Conservation (phyloP, 2,329 filamentous ascomycete species). For the Fusarium armeniacum region DNA sequence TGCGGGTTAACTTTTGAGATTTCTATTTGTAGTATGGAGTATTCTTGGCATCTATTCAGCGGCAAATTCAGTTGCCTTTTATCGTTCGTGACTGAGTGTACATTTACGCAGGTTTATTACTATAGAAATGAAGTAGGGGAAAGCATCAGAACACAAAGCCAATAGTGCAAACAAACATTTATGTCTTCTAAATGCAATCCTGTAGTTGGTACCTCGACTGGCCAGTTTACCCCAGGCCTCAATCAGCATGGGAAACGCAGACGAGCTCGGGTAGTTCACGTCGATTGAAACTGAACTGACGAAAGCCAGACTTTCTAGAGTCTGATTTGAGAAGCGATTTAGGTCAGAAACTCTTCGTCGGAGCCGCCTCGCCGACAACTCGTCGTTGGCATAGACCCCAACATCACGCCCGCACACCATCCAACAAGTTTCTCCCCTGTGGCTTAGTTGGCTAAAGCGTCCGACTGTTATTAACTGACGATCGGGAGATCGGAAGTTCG, state of each 20-base stretch:
- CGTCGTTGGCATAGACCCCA: not conserved
- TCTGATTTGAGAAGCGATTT: not conserved
- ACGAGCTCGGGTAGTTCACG: not conserved
- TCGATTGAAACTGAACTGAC: not conserved
- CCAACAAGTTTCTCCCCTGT: slow-evolving; percentile 38
- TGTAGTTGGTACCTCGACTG: not conserved
- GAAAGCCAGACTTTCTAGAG: not conserved
- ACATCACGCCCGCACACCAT: not conserved
- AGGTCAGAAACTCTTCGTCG: not conserved
- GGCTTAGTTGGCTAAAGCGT: slow-evolving; percentile 48
- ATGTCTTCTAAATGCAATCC: not conserved
- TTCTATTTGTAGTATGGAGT: not conserved
- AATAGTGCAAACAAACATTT: no score
- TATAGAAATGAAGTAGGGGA: not conserved
- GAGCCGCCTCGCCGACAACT: not conserved
- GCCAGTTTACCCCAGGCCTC: not conserved
- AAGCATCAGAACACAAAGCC: no score
- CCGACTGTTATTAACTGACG: slow-evolving; percentile 44
- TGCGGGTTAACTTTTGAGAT: not conserved
- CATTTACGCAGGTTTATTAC: not conserved
- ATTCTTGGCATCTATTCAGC: not conserved
- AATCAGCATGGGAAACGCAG: not conserved
- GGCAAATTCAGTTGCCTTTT: not conserved
- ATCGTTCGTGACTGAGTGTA: not conserved
- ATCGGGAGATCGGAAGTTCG: slow-evolving; percentile 52